Percentiles rank a stretch among this genome's conserved stretches.
Conservation (phyloP, 352 stramenopile genomes). For the Halophytophthora polymorphica region DNA sequence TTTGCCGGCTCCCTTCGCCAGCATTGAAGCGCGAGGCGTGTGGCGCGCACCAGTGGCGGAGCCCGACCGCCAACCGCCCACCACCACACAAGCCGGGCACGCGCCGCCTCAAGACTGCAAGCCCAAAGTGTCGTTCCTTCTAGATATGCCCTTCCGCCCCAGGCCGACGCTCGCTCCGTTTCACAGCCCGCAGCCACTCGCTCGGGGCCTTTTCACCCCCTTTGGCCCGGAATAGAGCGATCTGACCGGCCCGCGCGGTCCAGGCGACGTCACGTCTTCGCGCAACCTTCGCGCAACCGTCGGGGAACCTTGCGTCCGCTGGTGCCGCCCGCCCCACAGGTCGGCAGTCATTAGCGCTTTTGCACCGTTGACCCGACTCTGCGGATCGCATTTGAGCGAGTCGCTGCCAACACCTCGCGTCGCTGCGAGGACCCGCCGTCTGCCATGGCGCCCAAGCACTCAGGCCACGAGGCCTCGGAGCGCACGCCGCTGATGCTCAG, state of each 20-base stretch:
- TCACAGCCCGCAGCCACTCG: neutral
- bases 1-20: too few relatives aligned
- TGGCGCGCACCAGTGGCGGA: too few relatives aligned
- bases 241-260: neutral
- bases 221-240: neutral
- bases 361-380: neutral
- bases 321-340: neutral
- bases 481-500: constrained; percentile 30
- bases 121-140: neutral
- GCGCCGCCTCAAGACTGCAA: too few relatives aligned
- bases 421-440: neutral
- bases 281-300: constrained; percentile 16
- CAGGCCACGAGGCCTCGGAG: constrained; percentile 20
- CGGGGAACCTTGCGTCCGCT: neutral
- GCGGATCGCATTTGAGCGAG: neutral
- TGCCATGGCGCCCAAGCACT: constrained; percentile 23
- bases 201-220: neutral
- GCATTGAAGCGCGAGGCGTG: too few relatives aligned
- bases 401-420: neutral
- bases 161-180: constrained; percentile 2
- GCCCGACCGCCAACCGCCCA: too few relatives aligned
- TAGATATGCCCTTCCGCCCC: neutral
- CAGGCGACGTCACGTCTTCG: constrained; percentile 1
- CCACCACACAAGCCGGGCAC: too few relatives aligned
- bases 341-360: constrained; percentile 10